Evolutionary conservation across 371 early-diverging fungal genomes (phyloP).

Genomic region (Mortierella polycephala): DNA sequence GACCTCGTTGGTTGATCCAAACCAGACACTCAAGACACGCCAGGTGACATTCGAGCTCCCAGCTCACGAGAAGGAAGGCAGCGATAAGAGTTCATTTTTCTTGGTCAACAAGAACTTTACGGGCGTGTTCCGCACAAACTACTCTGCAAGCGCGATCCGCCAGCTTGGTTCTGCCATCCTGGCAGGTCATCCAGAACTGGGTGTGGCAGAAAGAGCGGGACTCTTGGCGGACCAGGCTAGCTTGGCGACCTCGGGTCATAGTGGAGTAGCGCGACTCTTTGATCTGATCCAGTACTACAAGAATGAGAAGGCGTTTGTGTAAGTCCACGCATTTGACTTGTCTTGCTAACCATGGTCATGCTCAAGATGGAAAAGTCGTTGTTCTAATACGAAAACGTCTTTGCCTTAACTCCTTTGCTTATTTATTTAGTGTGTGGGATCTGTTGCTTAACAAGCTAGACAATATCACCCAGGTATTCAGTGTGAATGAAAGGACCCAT

Average conservation of each 20-base stretch:
- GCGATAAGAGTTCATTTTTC: constrained; percentile 41
- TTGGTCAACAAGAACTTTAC: constrained; percentile 70
- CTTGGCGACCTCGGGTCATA: constrained; percentile 66
- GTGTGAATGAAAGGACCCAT: constrained; percentile 9
- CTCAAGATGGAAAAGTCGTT: not conserved
- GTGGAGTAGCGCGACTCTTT: constrained; percentile 59
- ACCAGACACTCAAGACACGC: constrained; percentile 35
- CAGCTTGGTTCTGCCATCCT: constrained; percentile 55
- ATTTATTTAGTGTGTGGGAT: constrained; percentile 2
- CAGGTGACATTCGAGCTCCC: constrained; percentile 27
- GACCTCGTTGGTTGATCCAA: constrained; percentile 8
- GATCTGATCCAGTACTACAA: constrained; percentile 65
- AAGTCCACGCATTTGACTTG: constrained; percentile 1
- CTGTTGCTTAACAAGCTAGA: constrained; percentile 11
- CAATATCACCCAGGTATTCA: constrained; percentile 7
- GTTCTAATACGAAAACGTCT: too few species aligned
- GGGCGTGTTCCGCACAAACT: constrained; percentile 73
- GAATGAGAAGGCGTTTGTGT: constrained; percentile 69
- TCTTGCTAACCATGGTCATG: not conserved
- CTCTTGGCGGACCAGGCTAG: constrained; percentile 68
- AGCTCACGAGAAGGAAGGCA: not conserved
- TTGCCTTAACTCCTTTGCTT: too few species aligned
- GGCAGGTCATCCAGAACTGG: constrained; percentile 30
- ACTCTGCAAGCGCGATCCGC: constrained; percentile 55
- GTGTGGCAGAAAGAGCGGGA: constrained; percentile 64